A percentile compares a stretch with the other conserved stretches of the same genome.
phyloP scores from a whole-genome alignment of 164 flowering plant genomes.

The Akebia trifoliata region DNA sequence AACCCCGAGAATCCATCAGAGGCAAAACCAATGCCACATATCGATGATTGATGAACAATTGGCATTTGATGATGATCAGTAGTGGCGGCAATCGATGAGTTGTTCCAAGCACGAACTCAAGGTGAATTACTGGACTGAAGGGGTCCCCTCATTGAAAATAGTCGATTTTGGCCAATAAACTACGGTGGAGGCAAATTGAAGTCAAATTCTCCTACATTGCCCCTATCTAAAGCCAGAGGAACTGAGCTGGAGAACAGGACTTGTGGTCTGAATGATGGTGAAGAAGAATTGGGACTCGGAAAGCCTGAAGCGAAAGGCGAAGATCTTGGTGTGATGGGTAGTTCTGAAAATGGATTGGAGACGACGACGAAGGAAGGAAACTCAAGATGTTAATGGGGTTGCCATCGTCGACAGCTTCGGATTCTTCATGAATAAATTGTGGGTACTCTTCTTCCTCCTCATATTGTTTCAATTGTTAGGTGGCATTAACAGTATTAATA shows the following conservation, averaged over 20 bases:
- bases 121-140: conserved; percentile 99
- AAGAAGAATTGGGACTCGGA: conserved; percentile 33
- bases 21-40: conserved; percentile 47
- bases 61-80: conserved; percentile 28
- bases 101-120: conserved; percentile 87
- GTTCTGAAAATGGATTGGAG: conserved; percentile 41
- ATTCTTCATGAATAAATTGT: conserved; percentile 7
- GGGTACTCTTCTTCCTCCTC: too few species aligned
- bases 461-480: conserved; percentile 4
- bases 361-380: conserved; percentile 42
- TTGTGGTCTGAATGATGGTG: conserved; percentile 32
- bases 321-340: conserved; percentile 52
- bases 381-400: conserved; percentile 9
- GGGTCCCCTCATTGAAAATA: conserved; percentile 97
- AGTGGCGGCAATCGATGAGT: too few species aligned
- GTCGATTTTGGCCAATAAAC: conserved; percentile 56
- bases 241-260: conserved; percentile 35
- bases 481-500: too few species aligned
- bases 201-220: conserved; percentile 35
- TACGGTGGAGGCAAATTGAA: conserved; percentile 34
- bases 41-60: conserved; percentile 25
- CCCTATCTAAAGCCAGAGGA: conserved; percentile 32
- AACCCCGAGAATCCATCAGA: too few species aligned
- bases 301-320: conserved; percentile 63
- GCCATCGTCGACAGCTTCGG: background rate